Base-by-base conservation (phyloP, 345 rosid genomes). In the Lumnitzera littorea region DNA sequence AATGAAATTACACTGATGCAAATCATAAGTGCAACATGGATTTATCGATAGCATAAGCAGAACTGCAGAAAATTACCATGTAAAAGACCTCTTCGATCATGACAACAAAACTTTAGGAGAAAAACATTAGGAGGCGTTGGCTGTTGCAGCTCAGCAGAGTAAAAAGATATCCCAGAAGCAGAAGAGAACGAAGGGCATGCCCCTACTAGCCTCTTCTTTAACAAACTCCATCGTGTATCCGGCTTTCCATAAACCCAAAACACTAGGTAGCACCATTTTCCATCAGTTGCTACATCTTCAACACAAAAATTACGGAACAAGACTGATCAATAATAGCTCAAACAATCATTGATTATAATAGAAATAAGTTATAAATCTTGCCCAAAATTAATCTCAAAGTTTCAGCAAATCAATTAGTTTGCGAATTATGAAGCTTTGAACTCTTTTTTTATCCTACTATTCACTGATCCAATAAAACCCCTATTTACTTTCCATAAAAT, bases 231-330 rank as follows among this genome's bases (percentile, higher is more conserved):
- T 74, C 95, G 86, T 46, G 91, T 80, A 16, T 69, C 64, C 36
- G 84, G 71, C 29, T 77, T 77, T n/a, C 95, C 89, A 36, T 73
- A 70, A 66, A 92, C 99, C 97, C 96, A 92, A 60, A 92, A 84
- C 64, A 92, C 86, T 74, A 92, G 15, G 77, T 78, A 92, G 64
- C 99, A 92, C 99, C 99, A 92, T 74, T 82, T 92, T 16, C 99
- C 99, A 61, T 92, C 99, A 52, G 99, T 92, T 1, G 95, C 80
- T 29, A 89, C 66, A 84, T 92, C 99, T 92, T 70, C 82, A 76
- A 55, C 65, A 62, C 62, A 72, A 27, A 67, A 69, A 27, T 20
- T 46, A 65, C 68, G 17, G 69, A 53, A 20, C 41, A 46, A 12
- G 15, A 17, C 57, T 48, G 15, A 50, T 3, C 24, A 57, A 62